Conservation (phyloP, 352 stramenopile species). For the Peronospora belbahrii region DNA sequence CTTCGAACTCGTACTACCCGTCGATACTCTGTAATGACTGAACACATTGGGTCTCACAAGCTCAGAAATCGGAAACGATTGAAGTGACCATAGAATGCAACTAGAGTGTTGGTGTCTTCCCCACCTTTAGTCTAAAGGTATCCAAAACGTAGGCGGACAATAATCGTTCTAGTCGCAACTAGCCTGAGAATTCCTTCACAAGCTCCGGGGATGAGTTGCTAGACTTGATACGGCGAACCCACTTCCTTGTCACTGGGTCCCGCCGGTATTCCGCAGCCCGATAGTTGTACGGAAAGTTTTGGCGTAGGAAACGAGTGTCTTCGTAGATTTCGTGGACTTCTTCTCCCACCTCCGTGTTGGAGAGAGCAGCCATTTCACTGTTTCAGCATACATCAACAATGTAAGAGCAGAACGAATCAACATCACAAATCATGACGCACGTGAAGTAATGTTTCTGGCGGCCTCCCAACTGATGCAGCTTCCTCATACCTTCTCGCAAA, state of each 20-base stretch:
- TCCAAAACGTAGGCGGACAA: neutral
- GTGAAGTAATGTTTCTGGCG: conserved; percentile 46
- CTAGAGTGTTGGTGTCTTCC: neutral
- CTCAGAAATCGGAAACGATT: neutral
- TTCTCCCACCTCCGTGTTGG: conserved; percentile 31
- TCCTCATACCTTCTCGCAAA: conserved; percentile 39
- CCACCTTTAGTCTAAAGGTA: neutral
- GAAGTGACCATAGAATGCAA: neutral
- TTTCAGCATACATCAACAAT: neutral
- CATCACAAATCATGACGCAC: conserved; percentile 13
- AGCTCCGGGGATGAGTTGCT: conserved; percentile 17
- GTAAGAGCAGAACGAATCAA: conserved; percentile 2
- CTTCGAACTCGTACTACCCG: neutral
- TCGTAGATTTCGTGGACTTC: conserved; percentile 61
- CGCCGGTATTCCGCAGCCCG: conserved; percentile 46
- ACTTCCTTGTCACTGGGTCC: conserved; percentile 35
- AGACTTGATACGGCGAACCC: conserved; percentile 30
- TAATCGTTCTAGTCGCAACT: neutral
- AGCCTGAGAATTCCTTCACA: conserved; percentile 23
- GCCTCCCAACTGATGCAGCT: conserved; percentile 61
- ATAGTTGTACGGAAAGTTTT: conserved; percentile 57
- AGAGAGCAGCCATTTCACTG: conserved; percentile 35
- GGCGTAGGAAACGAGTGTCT: conserved; percentile 46
- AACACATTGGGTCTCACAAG: neutral
- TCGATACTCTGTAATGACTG: neutral